Percentiles rank a stretch among this genome's conserved stretches.
Evolutionary conservation across 2,329 filamentous ascomycete genomes (phyloP).

Genomic region (Trichoderma sp.): DNA sequence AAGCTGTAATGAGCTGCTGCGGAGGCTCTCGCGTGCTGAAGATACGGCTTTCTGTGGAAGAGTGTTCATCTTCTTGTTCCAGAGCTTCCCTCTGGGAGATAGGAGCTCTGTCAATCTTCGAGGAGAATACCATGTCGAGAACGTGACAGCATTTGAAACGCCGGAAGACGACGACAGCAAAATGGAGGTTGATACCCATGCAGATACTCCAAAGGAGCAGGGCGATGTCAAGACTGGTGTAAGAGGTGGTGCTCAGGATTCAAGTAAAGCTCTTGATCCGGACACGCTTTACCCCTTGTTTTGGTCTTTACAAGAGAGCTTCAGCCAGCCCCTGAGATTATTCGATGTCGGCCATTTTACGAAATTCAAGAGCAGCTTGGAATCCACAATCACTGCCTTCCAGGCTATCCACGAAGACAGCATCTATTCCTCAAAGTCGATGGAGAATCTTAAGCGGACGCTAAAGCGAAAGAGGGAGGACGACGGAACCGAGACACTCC

Average conservation of each 20-base stretch:
- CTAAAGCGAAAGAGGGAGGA: constrained; percentile 66
- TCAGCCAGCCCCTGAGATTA: constrained; percentile 82
- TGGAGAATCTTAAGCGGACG: constrained; percentile 62
- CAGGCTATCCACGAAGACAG: constrained; percentile 49
- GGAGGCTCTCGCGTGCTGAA: constrained; percentile 88
- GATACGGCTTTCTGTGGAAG: constrained; percentile 96
- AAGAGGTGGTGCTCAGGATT: constrained; percentile 46
- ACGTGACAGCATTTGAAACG: constrained; percentile 76
- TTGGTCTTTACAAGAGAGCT: constrained; percentile 88
- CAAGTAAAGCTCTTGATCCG: constrained; percentile 57
- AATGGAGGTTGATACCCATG: constrained; percentile 65
- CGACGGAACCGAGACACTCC: constrained; percentile 50
- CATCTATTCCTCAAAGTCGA: constrained; percentile 46
- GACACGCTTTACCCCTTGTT: constrained; percentile 84
- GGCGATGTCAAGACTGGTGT: constrained; percentile 28
- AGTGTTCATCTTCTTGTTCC: constrained; percentile 98
- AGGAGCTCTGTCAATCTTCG: constrained; percentile 96
- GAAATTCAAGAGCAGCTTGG: constrained; percentile 77
- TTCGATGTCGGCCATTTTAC: constrained; percentile 70
- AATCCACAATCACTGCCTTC: constrained; percentile 60
- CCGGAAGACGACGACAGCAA: constrained; percentile 33
- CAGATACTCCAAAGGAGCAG: constrained; percentile 35
- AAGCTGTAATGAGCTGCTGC: constrained; percentile 91
- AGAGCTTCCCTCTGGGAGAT: constrained; percentile 93
- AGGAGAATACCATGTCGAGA: constrained; percentile 94